Conservation (phyloP, 192 early-diverging fungal species). For the Chytriomyces confervae region DNA sequence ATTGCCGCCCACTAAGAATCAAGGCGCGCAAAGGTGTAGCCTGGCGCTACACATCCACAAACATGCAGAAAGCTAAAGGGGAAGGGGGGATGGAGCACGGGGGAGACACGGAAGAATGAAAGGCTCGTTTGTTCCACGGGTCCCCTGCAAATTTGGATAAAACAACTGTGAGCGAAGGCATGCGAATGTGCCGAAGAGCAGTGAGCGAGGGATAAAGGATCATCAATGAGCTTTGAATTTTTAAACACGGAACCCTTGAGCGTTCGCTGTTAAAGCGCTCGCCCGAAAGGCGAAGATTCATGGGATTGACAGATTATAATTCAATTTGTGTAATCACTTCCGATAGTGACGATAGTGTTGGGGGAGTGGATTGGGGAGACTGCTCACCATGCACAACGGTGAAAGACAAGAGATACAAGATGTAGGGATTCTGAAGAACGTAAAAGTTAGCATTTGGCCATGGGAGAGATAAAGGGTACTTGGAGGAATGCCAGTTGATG, state of each 20-base stretch:
- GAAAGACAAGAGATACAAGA: too few relatives aligned
- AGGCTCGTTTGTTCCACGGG: too few relatives aligned
- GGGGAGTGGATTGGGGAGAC: neutral
- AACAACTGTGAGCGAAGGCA: neutral
- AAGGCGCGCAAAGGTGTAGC: neutral
- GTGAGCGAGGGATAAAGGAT: neutral
- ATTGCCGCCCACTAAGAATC: neutral
- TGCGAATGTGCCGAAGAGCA: neutral
- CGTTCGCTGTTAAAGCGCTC: neutral
- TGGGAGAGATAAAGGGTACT: too few relatives aligned
- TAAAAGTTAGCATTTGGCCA: too few relatives aligned
- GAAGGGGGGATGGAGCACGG: neutral
- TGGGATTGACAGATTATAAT: slow-evolving; percentile 7
- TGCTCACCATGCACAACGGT: neutral
- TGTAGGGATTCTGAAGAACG: too few relatives aligned
- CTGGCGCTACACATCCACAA: neutral
- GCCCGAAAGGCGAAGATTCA: neutral
- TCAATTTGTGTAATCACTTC: slow-evolving; percentile 1
- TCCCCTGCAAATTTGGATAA: neutral
- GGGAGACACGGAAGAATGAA: neutral
- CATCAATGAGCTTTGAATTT: slow-evolving; percentile 5
- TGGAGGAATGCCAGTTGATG: too few relatives aligned
- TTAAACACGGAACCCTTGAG: neutral
- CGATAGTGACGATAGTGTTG: neutral
- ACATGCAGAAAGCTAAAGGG: neutral